These are phyloP conservation scores for Aspergillus panamensis DNA, from an alignment of 495 filamentous ascomycete genomes.

Conservation along the genomic window DNA sequence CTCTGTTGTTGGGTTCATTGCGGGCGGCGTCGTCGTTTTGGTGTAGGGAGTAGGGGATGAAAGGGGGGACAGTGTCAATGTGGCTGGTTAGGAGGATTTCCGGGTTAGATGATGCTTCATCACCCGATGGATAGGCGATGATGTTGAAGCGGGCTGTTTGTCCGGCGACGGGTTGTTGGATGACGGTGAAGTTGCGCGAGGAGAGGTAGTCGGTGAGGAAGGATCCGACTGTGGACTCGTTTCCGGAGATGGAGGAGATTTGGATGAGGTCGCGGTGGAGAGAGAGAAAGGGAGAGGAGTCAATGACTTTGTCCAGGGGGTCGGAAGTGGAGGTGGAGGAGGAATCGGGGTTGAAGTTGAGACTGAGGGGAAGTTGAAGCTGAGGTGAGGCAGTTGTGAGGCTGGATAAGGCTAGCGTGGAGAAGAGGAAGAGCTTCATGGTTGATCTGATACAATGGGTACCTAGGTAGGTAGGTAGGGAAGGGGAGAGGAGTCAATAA, in stretches of 20 bases:
- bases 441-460: not conserved
- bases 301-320: conserved; percentile 31
- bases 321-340: not conserved
- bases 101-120: conserved; percentile 46
- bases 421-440: conserved; percentile 23
- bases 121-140: conserved; percentile 65
- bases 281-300: conserved; percentile 56
- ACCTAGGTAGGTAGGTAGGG: no score
- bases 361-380: conserved; percentile 7
- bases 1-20: not conserved
- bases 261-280: conserved; percentile 75
- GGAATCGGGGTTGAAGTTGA: not conserved
- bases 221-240: conserved; percentile 64
- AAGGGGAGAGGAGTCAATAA: not conserved
- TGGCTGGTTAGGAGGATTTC: conserved; percentile 72
- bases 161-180: conserved; percentile 52
- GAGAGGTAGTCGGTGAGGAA: conserved; percentile 68
- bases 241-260: conserved; percentile 69
- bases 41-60: conserved; percentile 51
- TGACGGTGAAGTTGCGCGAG: conserved; percentile 61
- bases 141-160: conserved; percentile 64
- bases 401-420: conserved; percentile 22
- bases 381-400: conserved; percentile 22
- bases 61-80: conserved; percentile 67
- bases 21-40: conserved; percentile 30